phyloP scores from a whole-genome alignment of 306 rosid species.

The Gillenia trifoliata region DNA sequence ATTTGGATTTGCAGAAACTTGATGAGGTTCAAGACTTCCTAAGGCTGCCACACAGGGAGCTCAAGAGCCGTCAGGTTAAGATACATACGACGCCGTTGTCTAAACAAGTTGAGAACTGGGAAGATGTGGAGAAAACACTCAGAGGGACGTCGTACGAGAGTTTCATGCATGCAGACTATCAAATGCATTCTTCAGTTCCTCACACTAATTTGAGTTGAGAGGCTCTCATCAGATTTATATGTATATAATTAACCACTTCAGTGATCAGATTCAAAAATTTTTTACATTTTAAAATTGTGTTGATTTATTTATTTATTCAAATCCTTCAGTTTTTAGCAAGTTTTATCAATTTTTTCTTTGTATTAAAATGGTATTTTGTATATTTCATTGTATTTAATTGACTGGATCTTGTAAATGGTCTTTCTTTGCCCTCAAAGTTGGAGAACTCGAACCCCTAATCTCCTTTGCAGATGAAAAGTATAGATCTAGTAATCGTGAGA shows the following conservation, averaged over 20 bases:
- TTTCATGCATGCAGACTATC: constrained; percentile 27
- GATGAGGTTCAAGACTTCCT: constrained; percentile 61
- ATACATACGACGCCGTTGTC: constrained; percentile 52
- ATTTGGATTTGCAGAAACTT: constrained; percentile 33
- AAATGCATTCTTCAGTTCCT: neutral
- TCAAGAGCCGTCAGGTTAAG: constrained; percentile 53
- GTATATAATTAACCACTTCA: neutral
- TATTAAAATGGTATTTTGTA: neutral
- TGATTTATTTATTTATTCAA: too few species aligned
- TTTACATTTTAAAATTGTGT: neutral
- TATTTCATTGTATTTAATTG: neutral
- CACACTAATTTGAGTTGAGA: neutral
- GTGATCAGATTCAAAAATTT: too few species aligned
- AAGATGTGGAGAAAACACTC: constrained; percentile 36
- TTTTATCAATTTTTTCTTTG: neutral
- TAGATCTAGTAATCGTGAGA: too few species aligned
- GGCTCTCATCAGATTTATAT: neutral
- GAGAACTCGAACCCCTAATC: neutral
- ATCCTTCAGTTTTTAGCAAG: neutral
- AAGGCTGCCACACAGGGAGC: constrained; percentile 42
- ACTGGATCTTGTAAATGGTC: neutral
- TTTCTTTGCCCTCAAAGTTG: neutral
- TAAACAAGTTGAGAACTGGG: constrained; percentile 57
- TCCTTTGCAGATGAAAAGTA: neutral
- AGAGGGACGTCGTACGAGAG: constrained; percentile 38